A percentile compares a stretch with the other conserved stretches of the same genome.
These are phyloP conservation scores for Ceratobasidium sp. DNA, from an alignment of 1,284 basidiomycete genomes.

Conservation along the genomic window DNA sequence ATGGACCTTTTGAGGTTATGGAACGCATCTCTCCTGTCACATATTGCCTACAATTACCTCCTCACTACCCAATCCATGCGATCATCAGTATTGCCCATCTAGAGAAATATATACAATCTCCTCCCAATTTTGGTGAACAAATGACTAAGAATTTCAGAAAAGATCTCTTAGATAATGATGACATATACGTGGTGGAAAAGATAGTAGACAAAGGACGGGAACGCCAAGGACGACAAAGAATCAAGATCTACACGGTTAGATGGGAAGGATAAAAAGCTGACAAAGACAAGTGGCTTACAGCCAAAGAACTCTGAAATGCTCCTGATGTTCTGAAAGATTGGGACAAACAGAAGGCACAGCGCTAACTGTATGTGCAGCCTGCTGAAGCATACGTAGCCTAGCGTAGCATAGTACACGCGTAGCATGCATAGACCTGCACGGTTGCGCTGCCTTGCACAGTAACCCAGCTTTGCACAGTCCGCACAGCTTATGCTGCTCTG, in stretches of 20 bases:
- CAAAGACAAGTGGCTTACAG: background rate
- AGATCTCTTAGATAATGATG: too few relatives aligned
- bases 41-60: conserved; percentile 54
- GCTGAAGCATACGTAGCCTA: too few relatives aligned
- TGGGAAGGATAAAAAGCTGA: conserved; percentile 19
- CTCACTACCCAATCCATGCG: conserved; percentile 53
- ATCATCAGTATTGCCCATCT: conserved; percentile 57
- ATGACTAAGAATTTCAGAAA: too few relatives aligned
- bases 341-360: background rate
- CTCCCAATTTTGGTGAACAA: too few relatives aligned
- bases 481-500: too few relatives aligned
- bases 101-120: conserved; percentile 5
- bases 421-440: too few relatives aligned
- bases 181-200: conserved; percentile 14
- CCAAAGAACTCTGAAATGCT: background rate
- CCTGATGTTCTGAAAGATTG: background rate
- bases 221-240: background rate
- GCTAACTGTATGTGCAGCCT: too few relatives aligned
- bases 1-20: conserved; percentile 58
- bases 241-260: background rate
- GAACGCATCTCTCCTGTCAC: conserved; percentile 50
- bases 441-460: too few relatives aligned
- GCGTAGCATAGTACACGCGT: too few relatives aligned
- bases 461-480: too few relatives aligned
- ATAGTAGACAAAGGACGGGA: background rate